phyloP scores from a whole-genome alignment of 805 yeast genomes.

The Suhomyces sp. region DNA sequence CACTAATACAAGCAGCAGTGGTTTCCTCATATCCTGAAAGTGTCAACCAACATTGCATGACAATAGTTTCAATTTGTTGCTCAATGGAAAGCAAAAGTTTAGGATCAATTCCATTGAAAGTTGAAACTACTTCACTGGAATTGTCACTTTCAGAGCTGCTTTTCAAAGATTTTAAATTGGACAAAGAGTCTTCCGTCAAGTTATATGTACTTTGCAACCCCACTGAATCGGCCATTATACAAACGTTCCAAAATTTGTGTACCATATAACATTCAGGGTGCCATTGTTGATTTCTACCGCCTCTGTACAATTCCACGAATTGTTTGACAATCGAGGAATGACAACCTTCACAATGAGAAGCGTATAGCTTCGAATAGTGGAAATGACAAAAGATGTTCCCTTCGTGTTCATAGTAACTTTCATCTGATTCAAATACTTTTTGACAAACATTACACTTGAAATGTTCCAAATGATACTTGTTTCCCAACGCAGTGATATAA shows the following conservation, averaged over 20 bases:
- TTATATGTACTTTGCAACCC: conserved; percentile 36
- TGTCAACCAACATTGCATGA: conserved; percentile 77
- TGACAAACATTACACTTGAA: conserved; percentile 88
- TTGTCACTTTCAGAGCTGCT: conserved; percentile 8
- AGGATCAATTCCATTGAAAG: conserved; percentile 41
- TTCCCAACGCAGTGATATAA: conserved; percentile 89
- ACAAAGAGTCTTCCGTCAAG: conserved; percentile 10
- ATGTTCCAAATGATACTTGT: conserved; percentile 91
- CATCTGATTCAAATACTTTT: conserved; percentile 84
- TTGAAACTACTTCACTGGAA: background rate
- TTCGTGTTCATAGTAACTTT: conserved; percentile 87
- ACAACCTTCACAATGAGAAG: conserved; percentile 93
- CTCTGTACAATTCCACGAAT: conserved; percentile 87
- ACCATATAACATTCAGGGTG: conserved; percentile 99
- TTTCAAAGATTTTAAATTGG: conserved; percentile 11
- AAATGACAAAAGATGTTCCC: conserved; percentile 83
- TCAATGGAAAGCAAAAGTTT: conserved; percentile 57
- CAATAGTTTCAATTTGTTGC: conserved; percentile 55
- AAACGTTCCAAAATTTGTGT: conserved; percentile 93
- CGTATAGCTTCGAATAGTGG: conserved; percentile 84
- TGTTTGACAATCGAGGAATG: conserved; percentile 87
- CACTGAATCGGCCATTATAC: conserved; percentile 61
- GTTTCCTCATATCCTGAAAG: conserved; percentile 88
- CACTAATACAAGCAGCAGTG: conserved; percentile 84
- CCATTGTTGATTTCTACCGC: conserved; percentile 95